Evolutionary conservation across 2,329 filamentous ascomycete species (phyloP).

Genomic region (Periconia digitata): DNA sequence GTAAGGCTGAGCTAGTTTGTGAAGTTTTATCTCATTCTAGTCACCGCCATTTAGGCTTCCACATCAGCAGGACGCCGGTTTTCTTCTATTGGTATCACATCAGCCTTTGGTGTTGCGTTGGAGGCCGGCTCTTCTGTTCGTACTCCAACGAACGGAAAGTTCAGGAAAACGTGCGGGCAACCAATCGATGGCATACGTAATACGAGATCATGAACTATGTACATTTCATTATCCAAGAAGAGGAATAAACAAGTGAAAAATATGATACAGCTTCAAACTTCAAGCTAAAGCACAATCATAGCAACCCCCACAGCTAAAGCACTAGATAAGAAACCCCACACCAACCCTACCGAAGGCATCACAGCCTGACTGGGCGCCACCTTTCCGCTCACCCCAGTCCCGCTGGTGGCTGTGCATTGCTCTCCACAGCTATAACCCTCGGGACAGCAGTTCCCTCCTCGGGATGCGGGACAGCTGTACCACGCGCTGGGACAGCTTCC

Average conservation of each 20-base stretch:
- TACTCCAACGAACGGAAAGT: no score
- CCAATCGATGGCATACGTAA: background rate
- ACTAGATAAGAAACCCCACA: constrained; percentile 33
- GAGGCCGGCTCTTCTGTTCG: no score
- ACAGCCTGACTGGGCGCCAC: constrained; percentile 41
- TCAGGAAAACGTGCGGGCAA: no score
- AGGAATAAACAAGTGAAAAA: background rate
- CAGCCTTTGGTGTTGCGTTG: no score
- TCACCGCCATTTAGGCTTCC: background rate
- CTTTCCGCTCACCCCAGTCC: constrained; percentile 36
- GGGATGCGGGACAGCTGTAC: constrained; percentile 68
- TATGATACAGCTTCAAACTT: background rate
- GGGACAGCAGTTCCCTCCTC: constrained; percentile 82
- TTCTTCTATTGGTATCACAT: no score
- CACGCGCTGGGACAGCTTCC: constrained; percentile 73
- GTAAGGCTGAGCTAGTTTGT: background rate
- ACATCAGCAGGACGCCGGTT: background rate
- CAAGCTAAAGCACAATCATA: constrained; percentile 1
- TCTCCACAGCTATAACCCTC: constrained; percentile 48
- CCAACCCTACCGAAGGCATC: constrained; percentile 24
- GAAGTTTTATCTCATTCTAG: background rate
- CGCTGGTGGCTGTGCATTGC: constrained; percentile 39
- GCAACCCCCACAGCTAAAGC: constrained; percentile 23
- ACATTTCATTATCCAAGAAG: background rate
- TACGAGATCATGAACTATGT: background rate